Evolutionary conservation across 2,329 filamentous ascomycete genomes (phyloP).

Genomic region (Colletotrichum liriopes): DNA sequence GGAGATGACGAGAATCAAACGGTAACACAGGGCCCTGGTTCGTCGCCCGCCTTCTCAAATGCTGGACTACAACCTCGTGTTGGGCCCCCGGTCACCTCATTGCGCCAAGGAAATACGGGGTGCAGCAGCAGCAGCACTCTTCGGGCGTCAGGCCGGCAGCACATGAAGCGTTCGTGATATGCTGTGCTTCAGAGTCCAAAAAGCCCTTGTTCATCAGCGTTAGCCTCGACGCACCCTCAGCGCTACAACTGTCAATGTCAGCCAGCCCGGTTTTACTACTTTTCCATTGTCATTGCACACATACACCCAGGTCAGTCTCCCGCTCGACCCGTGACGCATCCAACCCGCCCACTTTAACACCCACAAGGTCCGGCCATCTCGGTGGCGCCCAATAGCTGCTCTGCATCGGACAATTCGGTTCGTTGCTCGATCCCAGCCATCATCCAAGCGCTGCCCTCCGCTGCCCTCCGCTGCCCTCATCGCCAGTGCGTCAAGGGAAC

Average conservation of each 20-base stretch:
- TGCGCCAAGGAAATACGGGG: constrained; percentile 33
- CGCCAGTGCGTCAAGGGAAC: constrained; percentile 24
- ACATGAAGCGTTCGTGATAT: background rate
- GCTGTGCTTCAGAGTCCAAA: background rate
- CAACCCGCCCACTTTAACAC: constrained; percentile 22
- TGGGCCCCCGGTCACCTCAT: constrained; percentile 22
- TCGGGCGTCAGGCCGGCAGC: constrained; percentile 26
- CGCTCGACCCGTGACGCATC: constrained; percentile 28
- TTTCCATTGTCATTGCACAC: background rate
- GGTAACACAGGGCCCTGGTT: constrained; percentile 22
- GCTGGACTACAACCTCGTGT: constrained; percentile 40
- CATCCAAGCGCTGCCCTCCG: constrained; percentile 24
- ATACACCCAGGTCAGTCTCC: constrained; percentile 13
- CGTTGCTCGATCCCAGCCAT: constrained; percentile 34
- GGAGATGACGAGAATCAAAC: constrained; percentile 31
- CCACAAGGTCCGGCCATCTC: constrained; percentile 25
- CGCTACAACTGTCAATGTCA: background rate
- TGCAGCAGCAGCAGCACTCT: constrained; percentile 22
- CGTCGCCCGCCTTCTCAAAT: constrained; percentile 24
- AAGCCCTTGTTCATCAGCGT: background rate
- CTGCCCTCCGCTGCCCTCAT: constrained; percentile 7
- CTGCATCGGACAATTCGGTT: constrained; percentile 35
- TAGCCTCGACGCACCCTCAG: constrained; percentile 22
- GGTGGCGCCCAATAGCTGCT: constrained; percentile 38
- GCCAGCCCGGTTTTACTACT: constrained; percentile 9